Evolutionary conservation across 139 green algal genomes (phyloP), one percentile per base, ranked within the genome.

Genomic region (Closterium sp.): DNA sequence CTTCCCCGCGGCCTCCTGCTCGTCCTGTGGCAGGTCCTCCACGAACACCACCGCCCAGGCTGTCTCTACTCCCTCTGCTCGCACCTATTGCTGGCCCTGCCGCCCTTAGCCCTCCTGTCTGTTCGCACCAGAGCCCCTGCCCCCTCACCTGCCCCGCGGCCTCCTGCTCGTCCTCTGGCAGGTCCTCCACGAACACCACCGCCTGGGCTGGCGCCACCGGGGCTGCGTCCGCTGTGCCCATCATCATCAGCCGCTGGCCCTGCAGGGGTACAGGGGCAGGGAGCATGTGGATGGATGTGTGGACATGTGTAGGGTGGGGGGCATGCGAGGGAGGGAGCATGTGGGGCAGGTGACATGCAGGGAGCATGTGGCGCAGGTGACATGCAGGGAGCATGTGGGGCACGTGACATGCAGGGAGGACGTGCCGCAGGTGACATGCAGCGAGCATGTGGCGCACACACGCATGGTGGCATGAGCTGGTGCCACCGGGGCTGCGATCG

Each of bases 131-230:
- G n/a, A n/a, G n/a, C 38, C 3, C 5, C 38, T 34, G 9, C 16
- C 16, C 28, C 2, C 76, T 84, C 36, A 95, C 96, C 33, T 90
- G 93, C 2, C 90, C 43, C 25, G 97, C 96, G 87, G 95, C 94
- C 85, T 97, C 94, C 28, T 97, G 96, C 91, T 98, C 96, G 6
- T 95, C 90, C 90, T 97, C 96, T 23, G 98, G 98, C 84, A 99
- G 94, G 94, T 99, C 98, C 93, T 99, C 98, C 33, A 99, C 91
- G 89, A 99, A 99, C 10, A 96, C 94, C 4, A 93, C 90, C 64
- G 84, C 90, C 85, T 97, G 89, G 35, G 93, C 92, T 2, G 98
- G 97, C 0, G 96, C 95, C 86, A 96, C 96, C 0, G 90, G 91
- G 23, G 96, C 90, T 21, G 95, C 95, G 28, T 98, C 97, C 5